Percentiles rank a stretch among this genome's conserved stretches.
These are phyloP conservation scores for Ambispora gerdemannii DNA, from an alignment of 192 early-diverging fungal genomes.

Conservation along the genomic window DNA sequence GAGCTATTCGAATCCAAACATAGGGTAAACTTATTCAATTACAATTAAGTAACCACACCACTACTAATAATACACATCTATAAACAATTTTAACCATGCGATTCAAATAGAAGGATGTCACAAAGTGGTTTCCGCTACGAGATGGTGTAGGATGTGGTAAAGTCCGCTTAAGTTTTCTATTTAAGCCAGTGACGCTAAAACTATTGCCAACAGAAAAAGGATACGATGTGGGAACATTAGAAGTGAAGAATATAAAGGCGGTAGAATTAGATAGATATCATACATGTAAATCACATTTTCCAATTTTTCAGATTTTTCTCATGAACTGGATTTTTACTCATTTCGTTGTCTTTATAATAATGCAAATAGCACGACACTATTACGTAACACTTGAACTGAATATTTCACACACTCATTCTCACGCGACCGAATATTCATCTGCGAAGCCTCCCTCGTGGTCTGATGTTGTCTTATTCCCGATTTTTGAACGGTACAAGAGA, in stretches of 20 bases:
- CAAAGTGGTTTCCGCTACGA: conserved; percentile 23
- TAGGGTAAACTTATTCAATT: neutral
- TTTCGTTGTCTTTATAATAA: neutral
- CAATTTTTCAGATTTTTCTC: neutral
- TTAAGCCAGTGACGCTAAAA: neutral
- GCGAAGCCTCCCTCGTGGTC: neutral
- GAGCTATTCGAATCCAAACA: conserved; percentile 13
- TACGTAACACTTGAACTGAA: conserved; percentile 4
- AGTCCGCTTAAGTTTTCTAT: conserved; percentile 19
- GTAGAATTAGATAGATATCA: neutral
- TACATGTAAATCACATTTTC: neutral
- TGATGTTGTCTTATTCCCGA: conserved; percentile 2
- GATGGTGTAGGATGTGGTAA: conserved; percentile 27
- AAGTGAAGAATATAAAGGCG: neutral
- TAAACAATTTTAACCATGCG: too few relatives aligned
- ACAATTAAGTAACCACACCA: neutral
- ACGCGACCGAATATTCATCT: neutral
- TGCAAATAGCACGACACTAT: neutral
- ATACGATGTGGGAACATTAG: conserved; percentile 23
- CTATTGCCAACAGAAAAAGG: conserved; percentile 22
- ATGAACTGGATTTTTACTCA: neutral
- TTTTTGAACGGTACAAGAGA: conserved; percentile 16
- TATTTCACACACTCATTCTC: neutral
- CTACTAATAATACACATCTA: neutral
- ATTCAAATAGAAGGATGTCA: conserved; percentile 7